Evolutionary conservation across 2,329 filamentous ascomycete species (phyloP).

Genomic region (Pseudomassariella vexata): DNA sequence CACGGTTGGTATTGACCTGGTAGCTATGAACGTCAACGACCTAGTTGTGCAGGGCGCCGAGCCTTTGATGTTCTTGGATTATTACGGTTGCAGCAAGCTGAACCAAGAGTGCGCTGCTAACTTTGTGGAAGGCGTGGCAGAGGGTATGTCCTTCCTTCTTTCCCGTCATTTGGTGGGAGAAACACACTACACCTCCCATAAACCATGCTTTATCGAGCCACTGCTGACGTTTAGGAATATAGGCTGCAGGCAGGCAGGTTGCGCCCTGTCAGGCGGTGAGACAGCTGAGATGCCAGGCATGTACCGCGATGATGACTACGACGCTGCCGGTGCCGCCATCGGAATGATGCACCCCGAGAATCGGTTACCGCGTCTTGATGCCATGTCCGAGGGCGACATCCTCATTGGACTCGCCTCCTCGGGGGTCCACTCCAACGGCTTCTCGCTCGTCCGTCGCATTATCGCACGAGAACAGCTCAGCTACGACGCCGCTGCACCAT

Average conservation of each 20-base stretch:
- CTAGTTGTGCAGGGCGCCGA: constrained; percentile 93
- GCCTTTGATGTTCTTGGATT: constrained; percentile 94
- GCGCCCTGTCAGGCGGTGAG: constrained; percentile 92
- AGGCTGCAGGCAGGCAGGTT: constrained; percentile 81
- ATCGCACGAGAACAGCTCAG: constrained; percentile 65
- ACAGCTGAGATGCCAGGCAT: constrained; percentile 98
- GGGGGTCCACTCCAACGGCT: constrained; percentile 93
- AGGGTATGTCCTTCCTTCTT: no score
- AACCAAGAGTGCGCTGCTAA: constrained; percentile 69
- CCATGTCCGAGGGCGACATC: constrained; percentile 78
- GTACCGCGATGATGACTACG: constrained; percentile 84
- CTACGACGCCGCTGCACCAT: constrained; percentile 72
- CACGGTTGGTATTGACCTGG: constrained; percentile 92
- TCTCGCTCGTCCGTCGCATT: constrained; percentile 91
- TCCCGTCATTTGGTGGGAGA: no score
- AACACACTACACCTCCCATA: no score
- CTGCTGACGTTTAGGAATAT: no score
- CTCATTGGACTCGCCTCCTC: constrained; percentile 80
- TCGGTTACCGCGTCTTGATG: constrained; percentile 68
- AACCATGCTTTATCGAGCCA: no score
- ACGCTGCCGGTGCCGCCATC: constrained; percentile 84
- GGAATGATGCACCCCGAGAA: constrained; percentile 68
- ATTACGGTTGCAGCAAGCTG: constrained; percentile 89
- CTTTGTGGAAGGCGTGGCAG: constrained; percentile 89
- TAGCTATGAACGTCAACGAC: constrained; percentile 99